Conservation (phyloP, 2,329 filamentous ascomycete species). For the Triangularia setosa region DNA sequence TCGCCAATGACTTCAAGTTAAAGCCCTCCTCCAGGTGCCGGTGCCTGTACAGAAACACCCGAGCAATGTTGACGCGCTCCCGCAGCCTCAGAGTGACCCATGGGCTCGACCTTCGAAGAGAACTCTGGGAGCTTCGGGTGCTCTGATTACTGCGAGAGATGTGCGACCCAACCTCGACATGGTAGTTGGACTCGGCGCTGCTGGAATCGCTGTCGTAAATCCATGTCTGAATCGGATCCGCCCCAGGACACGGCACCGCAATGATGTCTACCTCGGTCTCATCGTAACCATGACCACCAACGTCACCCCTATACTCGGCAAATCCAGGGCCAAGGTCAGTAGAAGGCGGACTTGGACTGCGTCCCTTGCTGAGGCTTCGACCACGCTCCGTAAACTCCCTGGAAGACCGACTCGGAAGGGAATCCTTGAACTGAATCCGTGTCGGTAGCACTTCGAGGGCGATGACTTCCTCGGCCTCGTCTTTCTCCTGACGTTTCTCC, state of each 20-base stretch:
- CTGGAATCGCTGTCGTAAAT: constrained; percentile 46
- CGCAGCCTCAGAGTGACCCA: constrained; percentile 54
- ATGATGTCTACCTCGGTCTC: constrained; percentile 53
- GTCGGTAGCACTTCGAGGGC: background rate
- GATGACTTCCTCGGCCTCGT: background rate
- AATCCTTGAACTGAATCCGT: constrained; percentile 6
- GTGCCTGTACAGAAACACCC: constrained; percentile 51
- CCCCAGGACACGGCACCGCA: constrained; percentile 51
- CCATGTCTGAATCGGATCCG: constrained; percentile 51
- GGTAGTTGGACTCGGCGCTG: constrained; percentile 41
- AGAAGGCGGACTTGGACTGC: background rate
- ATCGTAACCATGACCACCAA: constrained; percentile 43
- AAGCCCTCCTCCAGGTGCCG: constrained; percentile 39
- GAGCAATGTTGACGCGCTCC: constrained; percentile 42
- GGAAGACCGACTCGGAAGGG: background rate
- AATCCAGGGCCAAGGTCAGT: constrained; percentile 36
- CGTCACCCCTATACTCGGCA: constrained; percentile 41
- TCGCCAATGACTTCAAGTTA: constrained; percentile 43
- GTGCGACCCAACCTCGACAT: constrained; percentile 20
- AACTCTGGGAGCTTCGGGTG: background rate
- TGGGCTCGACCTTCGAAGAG: constrained; percentile 7
- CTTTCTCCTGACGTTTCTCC: constrained; percentile 1
- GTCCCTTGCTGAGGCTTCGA: background rate
- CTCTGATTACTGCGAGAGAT: constrained; percentile 3
- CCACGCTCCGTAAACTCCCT: constrained; percentile 2